Evolutionary conservation across 192 early-diverging fungal species (phyloP).

Genomic region (Diversispora epigaea): DNA sequence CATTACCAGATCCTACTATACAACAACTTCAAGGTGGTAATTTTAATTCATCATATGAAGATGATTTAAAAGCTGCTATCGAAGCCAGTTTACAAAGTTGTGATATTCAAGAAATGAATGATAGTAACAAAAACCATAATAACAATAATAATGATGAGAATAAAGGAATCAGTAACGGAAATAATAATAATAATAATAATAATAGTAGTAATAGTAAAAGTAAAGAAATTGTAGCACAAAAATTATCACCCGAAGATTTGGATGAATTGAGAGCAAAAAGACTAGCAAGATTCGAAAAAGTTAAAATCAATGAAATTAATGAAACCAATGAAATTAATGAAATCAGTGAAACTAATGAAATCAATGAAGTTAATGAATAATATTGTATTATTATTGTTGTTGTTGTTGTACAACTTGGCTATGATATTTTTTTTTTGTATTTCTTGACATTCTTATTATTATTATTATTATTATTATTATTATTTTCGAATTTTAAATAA

Average conservation of each 20-base stretch:
- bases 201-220: neutral
- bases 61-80: conserved; percentile 14
- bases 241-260: neutral
- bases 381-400: too few relatives aligned
- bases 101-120: neutral
- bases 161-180: too few relatives aligned
- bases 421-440: too few relatives aligned
- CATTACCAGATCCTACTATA: conserved; percentile 7
- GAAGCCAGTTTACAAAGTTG: conserved; percentile 27
- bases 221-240: neutral
- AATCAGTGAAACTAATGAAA: too few relatives aligned
- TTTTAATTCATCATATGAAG: neutral
- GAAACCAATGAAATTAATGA: too few relatives aligned
- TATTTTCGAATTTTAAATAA: too few relatives aligned
- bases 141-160: conserved; percentile 4
- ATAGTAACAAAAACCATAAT: neutral
- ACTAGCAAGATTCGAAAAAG: conserved; percentile 10
- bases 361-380: too few relatives aligned
- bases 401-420: too few relatives aligned
- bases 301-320: too few relatives aligned
- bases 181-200: neutral
- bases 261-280: conserved; percentile 26
- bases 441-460: too few relatives aligned
- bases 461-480: too few relatives aligned
- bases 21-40: neutral